Base-by-base conservation (phyloP, 2,329 filamentous ascomycete genomes). In the Aspergillus aculeatus region DNA sequence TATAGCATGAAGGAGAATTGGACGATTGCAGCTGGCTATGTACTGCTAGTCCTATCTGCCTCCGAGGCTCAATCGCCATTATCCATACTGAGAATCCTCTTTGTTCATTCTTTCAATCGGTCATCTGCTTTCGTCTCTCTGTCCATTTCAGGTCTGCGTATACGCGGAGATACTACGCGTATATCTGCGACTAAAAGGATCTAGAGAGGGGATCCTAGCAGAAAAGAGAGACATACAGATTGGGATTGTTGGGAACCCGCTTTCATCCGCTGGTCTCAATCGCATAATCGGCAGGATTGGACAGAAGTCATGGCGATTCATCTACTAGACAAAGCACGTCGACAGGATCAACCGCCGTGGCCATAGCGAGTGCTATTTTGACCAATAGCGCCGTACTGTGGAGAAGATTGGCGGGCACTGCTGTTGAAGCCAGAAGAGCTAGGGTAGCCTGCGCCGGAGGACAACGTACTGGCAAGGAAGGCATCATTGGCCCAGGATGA, bases 361-460 rank as follows among this genome's bases (percentile, higher is more conserved):
- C 79, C 78, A 63, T 77, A 80, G 24, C 78, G 79, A 23, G 81
- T 80, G 14, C 12, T 19, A 32, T 78, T 82, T 58, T 79, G 77
- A 5, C 76, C 76, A 58, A 82, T 78, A 49, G 73, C 72, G 32
- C 76, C 76, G 57, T 75, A 76, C 50, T 71, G 73, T 19, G 69
- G 63, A 35, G 68, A 55, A 44, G 71, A 59, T 58, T 68, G 73
- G 60, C 73, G 73, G 16, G 38, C 38, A 49, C 62, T 64, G 24
- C 58, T 61, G 31, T 57, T 64, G 32, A 71, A 62, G 1, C 64
- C 66, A 1, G 72, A 64, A 44, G 38, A 44, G 16, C 61, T 68
- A 31, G 68, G 67, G 29, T 66, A 66, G 2, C 61, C 63, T 5
- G 67, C 51, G 38, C 70, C 68, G 2, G 69, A 67, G 5, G 72